These are phyloP conservation scores for Earliella scabrosa DNA, from an alignment of 1,284 basidiomycete species.

Conservation along the genomic window DNA sequence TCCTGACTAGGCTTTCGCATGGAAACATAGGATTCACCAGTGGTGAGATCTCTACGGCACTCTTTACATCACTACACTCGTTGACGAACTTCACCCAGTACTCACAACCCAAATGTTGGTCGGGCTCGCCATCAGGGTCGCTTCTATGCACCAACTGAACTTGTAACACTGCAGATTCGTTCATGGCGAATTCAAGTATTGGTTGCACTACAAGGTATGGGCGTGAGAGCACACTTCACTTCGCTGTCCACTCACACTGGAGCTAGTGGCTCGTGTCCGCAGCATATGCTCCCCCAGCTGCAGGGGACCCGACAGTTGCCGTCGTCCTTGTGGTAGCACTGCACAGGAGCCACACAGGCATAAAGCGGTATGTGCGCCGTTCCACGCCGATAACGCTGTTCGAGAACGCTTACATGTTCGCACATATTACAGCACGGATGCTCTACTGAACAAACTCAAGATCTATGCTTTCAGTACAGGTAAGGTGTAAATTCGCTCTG, in stretches of 20 bases:
- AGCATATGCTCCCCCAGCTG: neutral
- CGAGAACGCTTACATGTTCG: no score
- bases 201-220: neutral
- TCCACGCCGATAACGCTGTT: neutral
- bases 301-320: neutral
- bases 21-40: neutral
- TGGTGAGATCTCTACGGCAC: neutral
- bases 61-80: no score
- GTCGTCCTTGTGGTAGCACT: neutral
- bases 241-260: neutral
- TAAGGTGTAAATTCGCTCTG: no score
- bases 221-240: no score
- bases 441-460: neutral
- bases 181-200: neutral
- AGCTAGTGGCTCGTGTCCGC: neutral
- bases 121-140: no score
- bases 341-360: neutral
- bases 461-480: conserved; percentile 1
- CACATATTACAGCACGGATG: neutral
- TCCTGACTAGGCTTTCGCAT: no score
- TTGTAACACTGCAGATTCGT: neutral
- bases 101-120: no score
- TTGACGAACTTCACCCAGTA: no score
- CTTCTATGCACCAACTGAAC: no score
- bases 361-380: neutral